Percentiles rank a stretch among this genome's conserved stretches.
Evolutionary conservation across 495 filamentous ascomycete genomes (phyloP).

Genomic region (Penicillium desertorum): DNA sequence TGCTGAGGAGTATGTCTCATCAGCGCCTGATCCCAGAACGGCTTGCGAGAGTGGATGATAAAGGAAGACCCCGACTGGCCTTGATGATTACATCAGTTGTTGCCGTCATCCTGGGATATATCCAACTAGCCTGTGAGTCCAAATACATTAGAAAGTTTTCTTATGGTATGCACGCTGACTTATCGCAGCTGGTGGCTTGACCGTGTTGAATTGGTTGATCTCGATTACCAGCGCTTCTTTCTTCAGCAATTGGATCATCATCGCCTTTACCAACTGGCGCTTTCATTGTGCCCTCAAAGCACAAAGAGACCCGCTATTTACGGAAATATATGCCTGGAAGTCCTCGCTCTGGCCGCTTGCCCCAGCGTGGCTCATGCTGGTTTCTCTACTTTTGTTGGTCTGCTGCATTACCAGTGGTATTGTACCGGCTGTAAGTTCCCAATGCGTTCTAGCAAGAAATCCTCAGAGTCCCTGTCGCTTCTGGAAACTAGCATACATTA

Average conservation of each 20-base stretch:
- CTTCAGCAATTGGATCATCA: constrained; percentile 36
- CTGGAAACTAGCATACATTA: too few species aligned
- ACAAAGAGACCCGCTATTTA: constrained; percentile 31
- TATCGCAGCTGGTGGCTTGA: constrained; percentile 5
- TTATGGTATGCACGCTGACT: not conserved
- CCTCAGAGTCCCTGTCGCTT: too few species aligned
- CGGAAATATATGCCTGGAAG: constrained; percentile 28
- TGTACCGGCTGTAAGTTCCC: constrained; percentile 1
- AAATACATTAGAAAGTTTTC: too few species aligned
- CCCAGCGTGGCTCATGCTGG: constrained; percentile 24
- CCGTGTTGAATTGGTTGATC: constrained; percentile 27
- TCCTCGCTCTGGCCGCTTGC: constrained; percentile 32
- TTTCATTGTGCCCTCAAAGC: constrained; percentile 32
- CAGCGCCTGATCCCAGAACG: constrained; percentile 23
- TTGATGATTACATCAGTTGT: constrained; percentile 24
- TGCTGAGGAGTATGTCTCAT: constrained; percentile 31
- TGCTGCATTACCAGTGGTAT: constrained; percentile 21
- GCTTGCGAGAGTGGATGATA: constrained; percentile 28
- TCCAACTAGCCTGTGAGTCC: constrained; percentile 28
- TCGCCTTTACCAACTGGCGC: constrained; percentile 28
- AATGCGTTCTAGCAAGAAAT: too few species aligned
- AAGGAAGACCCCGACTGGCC: constrained; percentile 26
- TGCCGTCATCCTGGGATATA: constrained; percentile 28
- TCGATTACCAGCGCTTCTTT: constrained; percentile 31
- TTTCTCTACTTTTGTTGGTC: constrained; percentile 19